Evolutionary conservation across 805 yeast genomes (phyloP).

Genomic region (Wickerhamiella shivajii): DNA sequence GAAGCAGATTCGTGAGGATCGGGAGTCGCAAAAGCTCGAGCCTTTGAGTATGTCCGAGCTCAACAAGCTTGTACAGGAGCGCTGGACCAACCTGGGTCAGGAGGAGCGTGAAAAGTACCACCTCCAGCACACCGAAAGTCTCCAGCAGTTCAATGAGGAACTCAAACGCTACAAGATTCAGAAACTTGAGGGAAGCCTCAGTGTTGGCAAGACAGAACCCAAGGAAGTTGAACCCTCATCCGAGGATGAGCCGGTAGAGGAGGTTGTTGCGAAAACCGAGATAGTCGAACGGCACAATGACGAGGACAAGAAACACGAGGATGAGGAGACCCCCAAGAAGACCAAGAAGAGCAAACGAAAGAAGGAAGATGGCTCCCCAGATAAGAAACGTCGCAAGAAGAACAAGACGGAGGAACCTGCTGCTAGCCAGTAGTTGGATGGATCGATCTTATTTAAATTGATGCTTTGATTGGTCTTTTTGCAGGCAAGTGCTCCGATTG

Average conservation of each 20-base stretch:
- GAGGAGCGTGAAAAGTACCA: neutral
- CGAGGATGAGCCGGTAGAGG: constrained; percentile 53
- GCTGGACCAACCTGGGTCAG: constrained; percentile 41
- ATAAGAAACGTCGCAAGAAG: constrained; percentile 4
- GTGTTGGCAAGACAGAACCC: no score
- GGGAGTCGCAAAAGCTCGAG: constrained; percentile 42
- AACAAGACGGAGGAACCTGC: neutral
- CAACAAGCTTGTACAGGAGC: constrained; percentile 60
- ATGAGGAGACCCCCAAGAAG: constrained; percentile 18
- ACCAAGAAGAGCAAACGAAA: constrained; percentile 5
- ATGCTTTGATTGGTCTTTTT: no score
- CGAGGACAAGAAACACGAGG: constrained; percentile 33
- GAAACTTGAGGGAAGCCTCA: constrained; percentile 19
- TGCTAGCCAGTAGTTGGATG: neutral
- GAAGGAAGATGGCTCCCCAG: constrained; percentile 3
- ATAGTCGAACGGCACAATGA: constrained; percentile 46
- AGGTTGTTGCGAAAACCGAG: no score
- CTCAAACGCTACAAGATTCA: neutral
- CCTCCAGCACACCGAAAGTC: neutral
- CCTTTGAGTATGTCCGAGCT: constrained; percentile 62
- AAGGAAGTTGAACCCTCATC: no score
- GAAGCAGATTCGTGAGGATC: constrained; percentile 52
- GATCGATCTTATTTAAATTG: neutral
- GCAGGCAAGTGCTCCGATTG: no score
- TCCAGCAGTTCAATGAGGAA: constrained; percentile 1